Base-by-base conservation (phyloP, 805 yeast species). In the Groenewaldozyma tartarivorans region DNA sequence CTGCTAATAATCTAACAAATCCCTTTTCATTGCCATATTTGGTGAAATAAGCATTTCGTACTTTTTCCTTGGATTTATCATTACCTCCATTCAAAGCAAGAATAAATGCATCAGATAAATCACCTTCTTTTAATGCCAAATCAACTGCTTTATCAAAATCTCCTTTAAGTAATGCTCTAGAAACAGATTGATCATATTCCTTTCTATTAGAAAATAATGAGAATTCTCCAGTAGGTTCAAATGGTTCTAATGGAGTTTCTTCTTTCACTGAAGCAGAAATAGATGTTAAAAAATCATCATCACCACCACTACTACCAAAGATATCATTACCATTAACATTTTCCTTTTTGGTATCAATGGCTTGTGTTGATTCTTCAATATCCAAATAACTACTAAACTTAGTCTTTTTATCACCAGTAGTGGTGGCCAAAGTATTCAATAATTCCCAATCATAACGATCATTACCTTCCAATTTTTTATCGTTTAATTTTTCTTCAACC, bases 101-200 rank as follows among this genome's bases (percentile, higher is more conserved):
- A 20, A 88, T 66, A 50, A 88, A 70, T 3, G 97, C 96, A 57
- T 92, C 97, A 18, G 74, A 60, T 18, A 86, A 61, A 44, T 73
- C 71, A 38, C 74, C 81, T 27, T 74, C 71, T 35, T 75, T 68
- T 45, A 92, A 63, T 48, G 90, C 77, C 20, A 69, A 54, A 26
- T 78, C 72, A 9, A 85, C 77, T 1, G 96, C 96, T 20, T 71
- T 66, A 13, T 72, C 72, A 37, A 72, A 61, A 38, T 85, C 71
- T 45, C 87, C 86, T 13, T 61, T 57, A 38, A 90, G 68, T 36
- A 90, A 58, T 18, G 72, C 66, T 44, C 64, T 60, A 5, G 70
- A 64, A 32, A 81, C 61, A 11, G 61, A 55, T 39, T 63, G 67
- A 32, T 76, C 75, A 3, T 57, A 56, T 5, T 67, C 72, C n/a